Evolutionary conservation across 192 early-diverging fungal genomes (phyloP), one percentile per base, ranked within the genome.

Genomic region (Linnemannia zychae): DNA sequence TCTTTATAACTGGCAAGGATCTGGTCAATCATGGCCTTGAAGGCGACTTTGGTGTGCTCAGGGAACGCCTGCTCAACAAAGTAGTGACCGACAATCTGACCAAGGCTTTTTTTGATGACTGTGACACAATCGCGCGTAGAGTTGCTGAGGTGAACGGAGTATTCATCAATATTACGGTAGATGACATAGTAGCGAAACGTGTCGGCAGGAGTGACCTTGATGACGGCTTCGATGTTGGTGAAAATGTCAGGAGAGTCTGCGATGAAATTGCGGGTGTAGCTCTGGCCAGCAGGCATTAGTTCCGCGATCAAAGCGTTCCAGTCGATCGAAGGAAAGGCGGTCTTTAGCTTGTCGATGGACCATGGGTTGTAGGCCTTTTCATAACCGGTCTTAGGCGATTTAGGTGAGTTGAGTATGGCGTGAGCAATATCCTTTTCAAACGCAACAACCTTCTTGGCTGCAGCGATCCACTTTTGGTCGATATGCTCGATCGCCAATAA

Each of bases 401-500:
- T 15, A 16, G 37, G 38, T 7, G 20, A 20, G 2, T 40, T 37
- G 31, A 22, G 74, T 4, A 91, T 86, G 16, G 53, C 74, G n/a
- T n/a, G n/a, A 2, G 93, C 92, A 16, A 94, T 37, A 13, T 50
- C n/a, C 9, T 24, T 83, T 82, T 94, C 93, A 40, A 94, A 88
- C 15, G 73, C 77, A 33, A 93, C 79, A 75, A 90, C 87, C 17
- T 74, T 68, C 13, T 82, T 69, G 2, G 91, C 91, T 22, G 74
- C 67, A 15, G 79, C 44, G 9, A 37, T 11, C 83, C 83, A 86
- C 28, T 28, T n/a, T 34, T 46, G 24, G 18, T 50, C 44, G 22
- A 66, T 34, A 15, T 46, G 31, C 37, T 60, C 37, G 50, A 37
- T 16, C 11, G 20, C 31, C n/a, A 71, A 18, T 36, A 71, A 40